Percentiles rank a stretch among this genome's conserved stretches.
Evolutionary conservation across 2,329 filamentous ascomycete species (phyloP).

Genomic region (Fusarium sp.): DNA sequence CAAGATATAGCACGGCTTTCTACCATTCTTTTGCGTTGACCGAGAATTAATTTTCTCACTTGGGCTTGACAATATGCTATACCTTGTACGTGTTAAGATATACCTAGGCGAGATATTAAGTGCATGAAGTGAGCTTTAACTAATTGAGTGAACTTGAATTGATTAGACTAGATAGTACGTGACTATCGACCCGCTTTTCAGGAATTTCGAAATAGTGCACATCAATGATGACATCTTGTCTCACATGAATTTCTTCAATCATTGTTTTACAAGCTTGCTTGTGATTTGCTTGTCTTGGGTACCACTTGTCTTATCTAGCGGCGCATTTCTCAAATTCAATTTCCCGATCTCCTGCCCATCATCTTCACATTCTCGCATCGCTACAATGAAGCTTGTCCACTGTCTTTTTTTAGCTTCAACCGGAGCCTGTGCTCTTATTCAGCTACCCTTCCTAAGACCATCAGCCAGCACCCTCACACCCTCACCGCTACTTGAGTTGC

Average conservation of each 20-base stretch:
- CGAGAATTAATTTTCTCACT: background rate
- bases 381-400: conserved; percentile 2
- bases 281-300: background rate
- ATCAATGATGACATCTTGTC: background rate
- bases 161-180: too few species aligned
- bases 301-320: background rate
- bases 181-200: conserved; percentile 1
- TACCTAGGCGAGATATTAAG: too few species aligned
- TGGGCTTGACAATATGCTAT: background rate
- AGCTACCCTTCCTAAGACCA: background rate
- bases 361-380: background rate
- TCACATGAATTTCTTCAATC: background rate
- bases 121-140: too few species aligned
- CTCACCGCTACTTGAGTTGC: background rate
- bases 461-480: background rate
- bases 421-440: background rate
- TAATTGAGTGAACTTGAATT: too few species aligned
- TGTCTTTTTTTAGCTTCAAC: background rate
- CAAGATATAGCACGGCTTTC: too few species aligned
- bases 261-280: background rate
- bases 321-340: background rate
- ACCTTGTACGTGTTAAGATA: too few species aligned
- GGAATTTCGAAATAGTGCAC: background rate
- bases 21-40: too few species aligned
- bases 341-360: background rate